Percentiles rank a stretch among this genome's conserved stretches.
Evolutionary conservation across 176 grass and related monocot species (phyloP).

Genomic region (Metroxylon sagu): DNA sequence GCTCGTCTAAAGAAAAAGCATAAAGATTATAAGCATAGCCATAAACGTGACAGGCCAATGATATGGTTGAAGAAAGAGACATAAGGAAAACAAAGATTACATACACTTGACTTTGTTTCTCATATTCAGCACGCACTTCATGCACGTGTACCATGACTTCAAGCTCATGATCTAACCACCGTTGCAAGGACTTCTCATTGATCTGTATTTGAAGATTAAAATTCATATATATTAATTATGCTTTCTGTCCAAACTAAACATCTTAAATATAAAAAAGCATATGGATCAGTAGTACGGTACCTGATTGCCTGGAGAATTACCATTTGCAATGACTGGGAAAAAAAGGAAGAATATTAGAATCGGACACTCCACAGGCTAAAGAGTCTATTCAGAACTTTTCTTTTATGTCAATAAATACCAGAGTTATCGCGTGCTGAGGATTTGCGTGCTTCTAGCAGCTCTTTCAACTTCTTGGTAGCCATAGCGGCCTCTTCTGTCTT

Average conservation of each 20-base stretch:
- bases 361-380: not conserved
- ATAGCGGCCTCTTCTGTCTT: conserved; percentile 98
- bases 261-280: too few species aligned
- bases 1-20: conserved; percentile 46
- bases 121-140: conserved; percentile 94
- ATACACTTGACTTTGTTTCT: conserved; percentile 96
- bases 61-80: not conserved
- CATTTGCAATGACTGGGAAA: conserved; percentile 44
- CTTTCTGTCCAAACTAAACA: too few species aligned
- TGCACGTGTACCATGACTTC: conserved; percentile 96
- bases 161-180: conserved; percentile 95
- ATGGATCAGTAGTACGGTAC: conserved; percentile 36
- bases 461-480: conserved; percentile 96
- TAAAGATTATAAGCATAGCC: not conserved
- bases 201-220: conserved; percentile 40
- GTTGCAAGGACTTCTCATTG: conserved; percentile 78
- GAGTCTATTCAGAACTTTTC: not conserved
- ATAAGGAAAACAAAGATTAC: conserved; percentile 20
- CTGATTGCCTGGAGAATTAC: conserved; percentile 57
- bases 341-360: conserved; percentile 17
- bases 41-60: not conserved
- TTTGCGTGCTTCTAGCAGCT: conserved; percentile 95
- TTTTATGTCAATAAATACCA: conserved; percentile 29
- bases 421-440: conserved; percentile 61
- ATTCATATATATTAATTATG: not conserved